phyloP scores from a whole-genome alignment of 768 basidiomycete genomes.

The Termitomyces sp. region DNA sequence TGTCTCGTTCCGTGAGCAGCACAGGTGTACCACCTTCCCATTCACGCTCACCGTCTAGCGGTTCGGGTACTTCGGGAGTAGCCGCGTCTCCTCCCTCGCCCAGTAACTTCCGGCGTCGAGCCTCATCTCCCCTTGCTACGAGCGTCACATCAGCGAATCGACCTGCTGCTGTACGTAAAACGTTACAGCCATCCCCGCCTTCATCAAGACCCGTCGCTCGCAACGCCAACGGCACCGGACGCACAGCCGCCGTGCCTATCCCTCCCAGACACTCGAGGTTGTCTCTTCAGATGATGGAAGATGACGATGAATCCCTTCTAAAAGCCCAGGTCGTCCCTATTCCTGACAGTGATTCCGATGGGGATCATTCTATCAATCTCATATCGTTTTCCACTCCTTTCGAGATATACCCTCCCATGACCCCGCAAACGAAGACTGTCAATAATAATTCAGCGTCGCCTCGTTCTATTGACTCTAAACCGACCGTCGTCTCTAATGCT shows the following conservation, averaged over 20 bases:
- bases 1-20: constrained; percentile 43
- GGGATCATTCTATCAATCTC: constrained; percentile 54
- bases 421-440: constrained; percentile 29
- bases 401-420: constrained; percentile 39
- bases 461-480: constrained; percentile 46
- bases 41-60: constrained; percentile 35
- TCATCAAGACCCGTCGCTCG: constrained; percentile 26
- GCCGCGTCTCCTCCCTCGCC: constrained; percentile 40
- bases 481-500: constrained; percentile 53
- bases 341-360: constrained; percentile 71
- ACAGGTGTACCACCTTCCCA: constrained; percentile 30
- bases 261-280: constrained; percentile 40
- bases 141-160: constrained; percentile 27
- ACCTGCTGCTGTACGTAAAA: constrained; percentile 33
- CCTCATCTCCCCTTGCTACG: constrained; percentile 47
- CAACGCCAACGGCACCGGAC: constrained; percentile 18
- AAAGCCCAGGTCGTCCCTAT: constrained; percentile 72
- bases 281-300: constrained; percentile 34
- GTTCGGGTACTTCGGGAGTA: constrained; percentile 30
- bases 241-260: constrained; percentile 28
- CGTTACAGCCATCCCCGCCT: constrained; percentile 34
- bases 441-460: constrained; percentile 51
- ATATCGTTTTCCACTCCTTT: constrained; percentile 74
- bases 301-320: constrained; percentile 60
- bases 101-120: constrained; percentile 38